Percentiles rank a stretch among this genome's conserved stretches.
Conservation (phyloP, 306 rosid genomes). For the Vigna angularis region DNA sequence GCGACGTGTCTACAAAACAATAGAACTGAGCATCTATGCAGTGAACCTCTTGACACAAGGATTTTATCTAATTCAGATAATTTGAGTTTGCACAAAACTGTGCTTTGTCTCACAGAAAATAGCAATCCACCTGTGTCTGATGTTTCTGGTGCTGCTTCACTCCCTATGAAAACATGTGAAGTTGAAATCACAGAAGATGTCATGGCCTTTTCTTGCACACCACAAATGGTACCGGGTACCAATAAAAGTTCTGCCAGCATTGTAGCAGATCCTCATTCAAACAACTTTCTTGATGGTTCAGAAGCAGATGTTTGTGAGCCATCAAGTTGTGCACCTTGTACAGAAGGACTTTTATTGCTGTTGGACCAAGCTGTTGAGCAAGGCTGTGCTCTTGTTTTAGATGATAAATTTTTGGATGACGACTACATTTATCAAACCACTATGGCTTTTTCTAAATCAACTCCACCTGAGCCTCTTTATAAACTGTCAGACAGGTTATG, state of each 20-base stretch:
- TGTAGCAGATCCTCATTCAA: constrained; percentile 26
- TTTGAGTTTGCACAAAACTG: constrained; percentile 38
- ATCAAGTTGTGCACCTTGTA: constrained; percentile 37
- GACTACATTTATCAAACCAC: constrained; percentile 60
- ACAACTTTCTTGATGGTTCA: constrained; percentile 43
- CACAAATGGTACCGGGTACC: constrained; percentile 27
- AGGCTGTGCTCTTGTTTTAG: constrained; percentile 70
- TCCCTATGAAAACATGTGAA: constrained; percentile 36
- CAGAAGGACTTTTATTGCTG: constrained; percentile 55
- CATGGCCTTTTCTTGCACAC: background rate
- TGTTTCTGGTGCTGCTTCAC: constrained; percentile 42
- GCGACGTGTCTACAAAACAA: constrained; percentile 17
- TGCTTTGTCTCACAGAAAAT: constrained; percentile 38
- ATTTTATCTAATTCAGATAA: constrained; percentile 35
- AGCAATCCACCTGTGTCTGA: constrained; percentile 36
- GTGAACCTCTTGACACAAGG: constrained; percentile 34
- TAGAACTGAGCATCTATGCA: constrained; percentile 19
- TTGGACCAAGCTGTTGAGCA: constrained; percentile 65
- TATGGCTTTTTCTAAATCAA: constrained; percentile 61
- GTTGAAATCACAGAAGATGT: constrained; percentile 26
- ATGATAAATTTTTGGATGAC: constrained; percentile 59
- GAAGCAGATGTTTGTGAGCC: constrained; percentile 38
- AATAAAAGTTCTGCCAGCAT: constrained; percentile 5
- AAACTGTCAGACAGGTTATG: constrained; percentile 49
- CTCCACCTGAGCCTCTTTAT: constrained; percentile 71